Percentiles rank a stretch among this genome's conserved stretches.
These are phyloP conservation scores for Auricularia heimuer DNA, from an alignment of 768 basidiomycete species.

Conservation along the genomic window DNA sequence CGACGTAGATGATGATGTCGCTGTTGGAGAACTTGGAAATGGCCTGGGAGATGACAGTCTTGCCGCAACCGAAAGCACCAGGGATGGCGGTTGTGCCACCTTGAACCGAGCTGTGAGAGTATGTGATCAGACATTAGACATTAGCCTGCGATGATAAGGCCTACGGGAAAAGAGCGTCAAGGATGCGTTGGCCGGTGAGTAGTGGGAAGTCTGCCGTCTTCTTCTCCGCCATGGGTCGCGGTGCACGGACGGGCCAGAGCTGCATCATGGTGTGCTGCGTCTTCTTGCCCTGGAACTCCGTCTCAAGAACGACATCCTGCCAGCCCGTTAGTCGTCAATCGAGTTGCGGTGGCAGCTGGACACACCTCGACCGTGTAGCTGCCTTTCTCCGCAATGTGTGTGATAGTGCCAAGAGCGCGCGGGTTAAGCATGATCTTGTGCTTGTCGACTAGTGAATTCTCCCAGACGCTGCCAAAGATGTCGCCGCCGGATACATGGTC, in stretches of 20 bases:
- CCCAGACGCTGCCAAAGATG: constrained; percentile 89
- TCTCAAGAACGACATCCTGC: constrained; percentile 91
- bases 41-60: constrained; percentile 98
- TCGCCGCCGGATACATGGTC: constrained; percentile 97
- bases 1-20: constrained; percentile 98
- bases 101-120: constrained; percentile 67
- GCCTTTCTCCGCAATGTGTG: constrained; percentile 87
- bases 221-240: constrained; percentile 93
- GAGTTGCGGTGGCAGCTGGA: constrained; percentile 7
- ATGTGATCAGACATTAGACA: constrained; percentile 1
- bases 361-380: constrained; percentile 83
- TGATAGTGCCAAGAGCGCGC: constrained; percentile 89
- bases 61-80: constrained; percentile 97
- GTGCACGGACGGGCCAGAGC: constrained; percentile 97
- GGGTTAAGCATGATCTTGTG: constrained; percentile 98
- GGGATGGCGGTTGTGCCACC: constrained; percentile 96
- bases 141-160: constrained; percentile 20
- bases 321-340: constrained; percentile 2
- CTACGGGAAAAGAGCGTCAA: constrained; percentile 93
- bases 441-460: constrained; percentile 92
- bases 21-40: constrained; percentile 98
- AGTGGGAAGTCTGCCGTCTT: constrained; percentile 86
- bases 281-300: constrained; percentile 92
- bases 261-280: constrained; percentile 96
- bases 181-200: constrained; percentile 90